Conservation (phyloP, 495 filamentous ascomycete genomes). For the Penicilliopsis zonata region DNA sequence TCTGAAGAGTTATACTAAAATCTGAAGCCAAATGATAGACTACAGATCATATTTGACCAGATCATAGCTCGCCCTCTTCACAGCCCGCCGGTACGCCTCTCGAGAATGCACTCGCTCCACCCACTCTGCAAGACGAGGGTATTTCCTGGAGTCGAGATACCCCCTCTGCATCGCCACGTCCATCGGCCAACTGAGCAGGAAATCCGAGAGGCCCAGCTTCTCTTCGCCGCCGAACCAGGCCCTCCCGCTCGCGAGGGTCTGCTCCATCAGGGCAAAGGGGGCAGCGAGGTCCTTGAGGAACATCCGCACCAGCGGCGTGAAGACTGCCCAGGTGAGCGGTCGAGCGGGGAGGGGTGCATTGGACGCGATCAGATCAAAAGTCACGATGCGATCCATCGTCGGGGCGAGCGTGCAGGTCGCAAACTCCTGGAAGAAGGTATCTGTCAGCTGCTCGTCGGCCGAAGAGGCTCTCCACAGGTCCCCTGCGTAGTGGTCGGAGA, state of each 20-base stretch:
- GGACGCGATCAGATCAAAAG: slow-evolving; percentile 3
- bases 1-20: no score
- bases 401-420: slow-evolving; percentile 2
- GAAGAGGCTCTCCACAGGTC: slow-evolving; percentile 2
- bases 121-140: slow-evolving; percentile 4
- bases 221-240: slow-evolving; percentile 4
- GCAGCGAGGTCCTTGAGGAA: slow-evolving; percentile 1
- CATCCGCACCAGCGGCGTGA: slow-evolving; percentile 3
- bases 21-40: no score
- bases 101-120: slow-evolving; percentile 2
- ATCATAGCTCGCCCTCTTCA: slow-evolving; percentile 5
- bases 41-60: slow-evolving; percentile 3
- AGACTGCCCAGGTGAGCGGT: slow-evolving; percentile 2
- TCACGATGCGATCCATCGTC: slow-evolving; percentile 1
- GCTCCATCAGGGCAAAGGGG: slow-evolving; percentile 5
- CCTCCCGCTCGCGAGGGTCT: slow-evolving; percentile 2
- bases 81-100: slow-evolving; percentile 4
- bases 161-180: slow-evolving; percentile 2
- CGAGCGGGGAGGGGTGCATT: slow-evolving; percentile 1
- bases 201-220: slow-evolving; percentile 3
- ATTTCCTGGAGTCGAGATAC: slow-evolving; percentile 3
- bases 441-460: slow-evolving; percentile 1
- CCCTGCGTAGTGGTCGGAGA: slow-evolving; percentile 5
- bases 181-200: slow-evolving; percentile 4
- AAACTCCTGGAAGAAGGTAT: slow-evolving; percentile 4